Percentiles rank a stretch among this genome's conserved stretches.
Evolutionary conservation across 2,329 filamentous ascomycete genomes (phyloP).

Genomic region (Clarireedia sp.): DNA sequence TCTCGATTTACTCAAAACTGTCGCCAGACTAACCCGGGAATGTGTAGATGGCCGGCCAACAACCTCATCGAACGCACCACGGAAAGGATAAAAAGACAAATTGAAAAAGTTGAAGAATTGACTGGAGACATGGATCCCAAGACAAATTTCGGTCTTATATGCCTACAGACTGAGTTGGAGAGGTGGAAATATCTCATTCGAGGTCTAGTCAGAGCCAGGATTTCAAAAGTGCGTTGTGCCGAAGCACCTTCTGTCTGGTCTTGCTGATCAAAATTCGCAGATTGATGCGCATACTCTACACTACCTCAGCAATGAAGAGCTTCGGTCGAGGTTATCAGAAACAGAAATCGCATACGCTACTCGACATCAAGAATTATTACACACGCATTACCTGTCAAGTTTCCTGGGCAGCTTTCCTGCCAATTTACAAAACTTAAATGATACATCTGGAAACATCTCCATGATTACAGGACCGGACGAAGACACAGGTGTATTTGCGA

Average conservation of each 20-base stretch:
- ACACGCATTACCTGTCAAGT: conserved; percentile 75
- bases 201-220: conserved; percentile 9
- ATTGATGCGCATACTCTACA: conserved; percentile 72
- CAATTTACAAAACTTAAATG: conserved; percentile 75
- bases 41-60: conserved; percentile 53
- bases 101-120: conserved; percentile 65
- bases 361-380: conserved; percentile 75
- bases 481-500: conserved; percentile 76
- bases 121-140: conserved; percentile 82
- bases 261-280: conserved; percentile 81
- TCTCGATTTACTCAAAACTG: not conserved
- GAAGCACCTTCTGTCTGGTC: conserved; percentile 42
- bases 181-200: conserved; percentile 80
- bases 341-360: conserved; percentile 77
- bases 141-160: conserved; percentile 86
- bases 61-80: conserved; percentile 77
- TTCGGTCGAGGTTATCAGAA: conserved; percentile 59
- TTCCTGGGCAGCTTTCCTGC: conserved; percentile 79
- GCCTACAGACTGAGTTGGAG: conserved; percentile 94
- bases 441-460: conserved; percentile 78
- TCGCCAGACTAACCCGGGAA: conserved; percentile 2
- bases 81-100: conserved; percentile 60
- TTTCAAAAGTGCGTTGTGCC: not conserved
- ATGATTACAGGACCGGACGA: conserved; percentile 88
- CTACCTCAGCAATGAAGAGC: conserved; percentile 51